These are phyloP conservation scores for Mortierella sp. DNA, from an alignment of 371 early-diverging fungal species.

Conservation along the genomic window DNA sequence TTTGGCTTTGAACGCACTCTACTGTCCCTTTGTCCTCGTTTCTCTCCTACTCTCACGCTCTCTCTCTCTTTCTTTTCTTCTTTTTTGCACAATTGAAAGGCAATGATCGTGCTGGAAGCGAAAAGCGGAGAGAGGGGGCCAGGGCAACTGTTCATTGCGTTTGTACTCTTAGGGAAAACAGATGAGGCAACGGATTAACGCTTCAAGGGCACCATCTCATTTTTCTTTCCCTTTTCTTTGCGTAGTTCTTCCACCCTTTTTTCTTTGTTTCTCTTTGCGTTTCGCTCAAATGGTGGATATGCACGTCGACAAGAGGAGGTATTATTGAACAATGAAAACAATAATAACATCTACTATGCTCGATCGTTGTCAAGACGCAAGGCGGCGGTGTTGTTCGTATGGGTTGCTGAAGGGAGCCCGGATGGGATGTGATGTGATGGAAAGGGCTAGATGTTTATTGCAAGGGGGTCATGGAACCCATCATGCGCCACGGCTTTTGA, in stretches of 20 bases:
- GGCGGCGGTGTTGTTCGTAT: background rate
- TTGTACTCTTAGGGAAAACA: background rate
- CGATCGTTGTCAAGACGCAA: background rate
- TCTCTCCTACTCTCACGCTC: background rate
- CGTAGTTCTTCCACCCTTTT: background rate
- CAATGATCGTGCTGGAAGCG: background rate
- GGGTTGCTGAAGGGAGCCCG: background rate
- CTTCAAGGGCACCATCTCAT: background rate
- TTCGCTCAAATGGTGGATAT: background rate
- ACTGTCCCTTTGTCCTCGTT: background rate
- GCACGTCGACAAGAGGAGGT: background rate
- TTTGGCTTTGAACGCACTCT: constrained; percentile 10
- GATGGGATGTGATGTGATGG: background rate
- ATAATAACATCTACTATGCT: background rate
- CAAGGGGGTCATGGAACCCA: constrained; percentile 10
- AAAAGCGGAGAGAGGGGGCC: background rate
- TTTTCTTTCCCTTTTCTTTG: background rate
- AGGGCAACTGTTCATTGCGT: background rate
- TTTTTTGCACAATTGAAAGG: background rate
- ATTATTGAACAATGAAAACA: no score
- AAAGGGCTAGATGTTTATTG: background rate
- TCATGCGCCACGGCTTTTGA: constrained; percentile 11
- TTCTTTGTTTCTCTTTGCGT: background rate
- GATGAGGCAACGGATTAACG: background rate
- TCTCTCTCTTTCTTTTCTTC: background rate